Evolutionary conservation across 2,329 filamentous ascomycete species (phyloP).

Genomic region (Neobulgaria alba): DNA sequence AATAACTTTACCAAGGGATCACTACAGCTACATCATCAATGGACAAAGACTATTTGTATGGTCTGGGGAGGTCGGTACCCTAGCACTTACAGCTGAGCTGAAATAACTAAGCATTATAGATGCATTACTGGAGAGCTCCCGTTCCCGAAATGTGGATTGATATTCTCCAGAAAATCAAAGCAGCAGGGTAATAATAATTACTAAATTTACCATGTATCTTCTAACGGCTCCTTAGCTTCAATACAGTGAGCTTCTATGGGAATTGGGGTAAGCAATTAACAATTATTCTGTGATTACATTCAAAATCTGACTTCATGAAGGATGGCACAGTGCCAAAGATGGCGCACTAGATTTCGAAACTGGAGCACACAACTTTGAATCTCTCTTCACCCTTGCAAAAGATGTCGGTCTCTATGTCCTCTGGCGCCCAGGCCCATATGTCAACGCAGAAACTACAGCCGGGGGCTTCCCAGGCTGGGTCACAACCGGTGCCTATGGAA

Average conservation of each 20-base stretch:
- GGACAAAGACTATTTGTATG: conserved; percentile 43
- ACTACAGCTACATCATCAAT: conserved; percentile 44
- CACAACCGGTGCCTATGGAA: conserved; percentile 50
- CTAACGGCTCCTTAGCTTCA: conserved; percentile 42
- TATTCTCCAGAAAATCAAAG: conserved; percentile 74
- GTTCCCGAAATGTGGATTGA: conserved; percentile 58
- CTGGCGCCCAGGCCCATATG: conserved; percentile 59
- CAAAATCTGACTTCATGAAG: conserved; percentile 17
- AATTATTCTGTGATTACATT: too few relatives aligned
- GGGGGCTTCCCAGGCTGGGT: conserved; percentile 56
- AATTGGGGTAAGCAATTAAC: conserved; percentile 67
- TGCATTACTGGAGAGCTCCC: conserved; percentile 48
- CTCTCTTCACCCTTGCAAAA: conserved; percentile 66
- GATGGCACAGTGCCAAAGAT: conserved; percentile 46
- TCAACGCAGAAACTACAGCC: conserved; percentile 54
- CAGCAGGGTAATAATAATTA: conserved; percentile 42
- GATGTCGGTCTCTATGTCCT: conserved; percentile 68
- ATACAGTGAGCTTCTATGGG: conserved; percentile 68
- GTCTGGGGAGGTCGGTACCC: conserved; percentile 34
- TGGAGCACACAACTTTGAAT: conserved; percentile 46
- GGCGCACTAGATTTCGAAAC: conserved; percentile 62
- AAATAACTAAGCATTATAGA: conserved; percentile 14
- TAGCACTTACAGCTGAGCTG: not conserved
- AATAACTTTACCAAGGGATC: conserved; percentile 32
- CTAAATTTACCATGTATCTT: not conserved